Evolutionary conservation across 495 filamentous ascomycete genomes (phyloP).

Genomic region (Penicillium samsonianum): DNA sequence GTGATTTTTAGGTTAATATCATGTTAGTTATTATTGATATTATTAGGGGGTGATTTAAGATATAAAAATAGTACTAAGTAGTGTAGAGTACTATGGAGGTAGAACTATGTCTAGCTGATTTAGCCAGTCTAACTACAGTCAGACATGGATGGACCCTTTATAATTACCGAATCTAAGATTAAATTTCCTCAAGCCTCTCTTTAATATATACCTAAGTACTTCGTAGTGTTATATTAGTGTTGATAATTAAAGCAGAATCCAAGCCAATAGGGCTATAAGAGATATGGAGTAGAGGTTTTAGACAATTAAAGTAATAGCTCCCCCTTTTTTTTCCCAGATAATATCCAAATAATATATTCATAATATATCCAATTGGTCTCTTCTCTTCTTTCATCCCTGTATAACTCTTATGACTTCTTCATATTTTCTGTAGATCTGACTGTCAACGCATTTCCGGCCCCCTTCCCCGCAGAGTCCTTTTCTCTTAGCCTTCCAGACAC

Average conservation of each 20-base stretch:
- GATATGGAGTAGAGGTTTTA: background rate
- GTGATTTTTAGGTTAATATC: background rate
- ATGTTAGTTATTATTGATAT: background rate
- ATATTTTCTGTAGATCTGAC: conserved; percentile 25
- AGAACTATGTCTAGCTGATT: background rate
- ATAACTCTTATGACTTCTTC: background rate
- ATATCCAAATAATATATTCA: background rate
- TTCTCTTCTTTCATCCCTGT: conserved; percentile 14
- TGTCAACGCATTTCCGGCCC: conserved; percentile 18
- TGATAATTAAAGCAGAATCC: background rate
- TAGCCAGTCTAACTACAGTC: background rate
- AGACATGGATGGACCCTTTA: background rate
- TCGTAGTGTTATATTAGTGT: background rate
- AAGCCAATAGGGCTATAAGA: background rate
- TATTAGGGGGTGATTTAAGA: background rate
- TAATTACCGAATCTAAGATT: background rate
- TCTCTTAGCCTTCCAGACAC: conserved; percentile 2
- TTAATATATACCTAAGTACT: background rate
- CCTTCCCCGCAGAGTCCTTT: conserved; percentile 25
- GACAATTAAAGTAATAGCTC: background rate
- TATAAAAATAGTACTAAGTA: too few species aligned
- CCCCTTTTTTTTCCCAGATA: background rate
- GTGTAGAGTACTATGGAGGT: background rate
- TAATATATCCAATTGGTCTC: background rate
- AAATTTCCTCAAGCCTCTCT: background rate